Evolutionary conservation across 805 yeast species (phyloP), one percentile per base, ranked within the genome.

Genomic region (Suhomyces faveliae): DNA sequence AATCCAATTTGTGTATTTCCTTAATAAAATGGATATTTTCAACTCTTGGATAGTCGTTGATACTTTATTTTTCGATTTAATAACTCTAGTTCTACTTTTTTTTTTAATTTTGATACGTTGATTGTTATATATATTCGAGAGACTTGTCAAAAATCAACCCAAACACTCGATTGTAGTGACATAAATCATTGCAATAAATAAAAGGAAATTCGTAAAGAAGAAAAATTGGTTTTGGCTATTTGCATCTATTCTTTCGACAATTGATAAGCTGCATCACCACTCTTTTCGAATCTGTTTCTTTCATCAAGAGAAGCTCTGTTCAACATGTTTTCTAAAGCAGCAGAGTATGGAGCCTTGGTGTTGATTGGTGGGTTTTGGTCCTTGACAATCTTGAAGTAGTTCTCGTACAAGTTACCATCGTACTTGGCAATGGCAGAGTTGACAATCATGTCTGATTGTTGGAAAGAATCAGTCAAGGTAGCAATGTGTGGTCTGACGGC

Each of bases 401-500:
- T 72, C 55, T 71, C 72, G 54, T 73, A 73, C 48, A 73, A 62
- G 58, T 73, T 66, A 52, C 78, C 78, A 51, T 73, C 66, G 59
- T 66, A 73, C 50, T 63, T 63, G 43, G 75, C 78, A 45, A 73
- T 63, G 25, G 71, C 66, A 5, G 78, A 66, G 61, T 71, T 70
- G 46, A 73, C 60, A 54, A 73, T 49, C 70, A 65, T 70, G 55
- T 73, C 78, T 6, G 76, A 60, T 60, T 63, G 64, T 63, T 68
- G 70, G 71, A 73, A 73, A 15, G 77, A 61, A 54, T 73, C 78
- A 25, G 75, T 72, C 58, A 87, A 74, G 1, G 87, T 85, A 63
- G 89, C 81, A 46, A 85, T 87, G 58, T 85, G 81, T 24, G 81
- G 79, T 65, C 96, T 67, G 48, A 71, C 38, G 35, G 53, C 50